These are phyloP conservation scores for Ophiocordyceps unilateralis DNA, from an alignment of 2,329 filamentous ascomycete genomes.

Conservation along the genomic window DNA sequence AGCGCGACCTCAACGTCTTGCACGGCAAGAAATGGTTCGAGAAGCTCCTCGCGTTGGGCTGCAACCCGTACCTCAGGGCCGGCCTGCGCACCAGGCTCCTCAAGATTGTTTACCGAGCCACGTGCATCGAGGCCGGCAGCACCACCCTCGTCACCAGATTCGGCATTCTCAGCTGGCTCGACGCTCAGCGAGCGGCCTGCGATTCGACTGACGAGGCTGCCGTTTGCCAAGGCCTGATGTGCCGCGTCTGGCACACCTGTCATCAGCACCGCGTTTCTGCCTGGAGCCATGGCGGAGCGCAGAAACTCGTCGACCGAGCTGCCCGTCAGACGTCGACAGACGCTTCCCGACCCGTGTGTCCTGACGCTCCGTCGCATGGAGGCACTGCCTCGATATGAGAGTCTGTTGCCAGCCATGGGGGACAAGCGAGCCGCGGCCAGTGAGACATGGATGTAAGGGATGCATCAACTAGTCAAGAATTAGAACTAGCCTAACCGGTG, in stretches of 20 bases:
- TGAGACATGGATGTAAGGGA: no score
- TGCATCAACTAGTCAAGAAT: not conserved
- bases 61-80: conserved; percentile 44
- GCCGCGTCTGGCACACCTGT: conserved; percentile 44
- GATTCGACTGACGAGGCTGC: conserved; percentile 23
- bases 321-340: no score
- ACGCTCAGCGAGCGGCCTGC: conserved; percentile 35
- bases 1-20: conserved; percentile 42
- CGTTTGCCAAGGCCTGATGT: conserved; percentile 36
- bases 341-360: no score
- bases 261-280: conserved; percentile 45
- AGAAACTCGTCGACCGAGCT: conserved; percentile 7
- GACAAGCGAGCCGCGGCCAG: no score
- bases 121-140: conserved; percentile 52
- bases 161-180: conserved; percentile 59
- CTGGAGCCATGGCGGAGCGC: conserved; percentile 45
- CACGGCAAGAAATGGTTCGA: conserved; percentile 53
- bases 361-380: no score
- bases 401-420: no score
- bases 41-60: conserved; percentile 51
- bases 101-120: conserved; percentile 48
- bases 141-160: conserved; percentile 67
- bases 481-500: no score
- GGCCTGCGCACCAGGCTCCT: conserved; percentile 42
- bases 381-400: no score